Conservation (phyloP, 179 eudicot genomes). For the Gypsophila paniculata region DNA sequence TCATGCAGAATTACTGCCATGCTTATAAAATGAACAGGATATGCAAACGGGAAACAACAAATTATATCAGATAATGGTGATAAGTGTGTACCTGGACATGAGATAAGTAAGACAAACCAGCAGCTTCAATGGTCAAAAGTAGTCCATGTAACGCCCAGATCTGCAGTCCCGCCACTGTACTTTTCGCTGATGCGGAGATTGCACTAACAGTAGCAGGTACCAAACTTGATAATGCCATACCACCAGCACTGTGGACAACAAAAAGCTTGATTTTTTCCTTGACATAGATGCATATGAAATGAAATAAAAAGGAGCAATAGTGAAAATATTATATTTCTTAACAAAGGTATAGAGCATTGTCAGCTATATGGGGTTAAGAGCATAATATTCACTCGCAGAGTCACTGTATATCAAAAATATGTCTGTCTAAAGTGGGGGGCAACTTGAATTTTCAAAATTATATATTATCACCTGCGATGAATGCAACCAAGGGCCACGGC, state of each 20-base stretch:
- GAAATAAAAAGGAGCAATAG: neutral
- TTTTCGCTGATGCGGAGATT: conserved; percentile 74
- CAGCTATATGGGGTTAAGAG: conserved; percentile 6
- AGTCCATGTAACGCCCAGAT: conserved; percentile 95
- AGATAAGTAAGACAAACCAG: conserved; percentile 85
- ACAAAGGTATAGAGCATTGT: neutral
- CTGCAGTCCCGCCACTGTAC: conserved; percentile 63
- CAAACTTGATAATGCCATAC: conserved; percentile 92
- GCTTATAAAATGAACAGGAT: conserved; percentile 2
- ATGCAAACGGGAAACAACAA: neutral
- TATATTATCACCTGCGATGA: conserved; percentile 71
- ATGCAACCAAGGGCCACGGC: conserved; percentile 95
- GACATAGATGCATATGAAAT: conserved; percentile 11
- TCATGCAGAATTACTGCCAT: neutral
- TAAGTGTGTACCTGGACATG: conserved; percentile 74
- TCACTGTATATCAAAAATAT: neutral
- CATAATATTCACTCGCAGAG: too few species aligned
- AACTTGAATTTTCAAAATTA: neutral
- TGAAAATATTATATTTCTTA: neutral
- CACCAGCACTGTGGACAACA: conserved; percentile 83
- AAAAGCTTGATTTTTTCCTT: conserved; percentile 15
- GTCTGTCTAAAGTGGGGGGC: neutral
- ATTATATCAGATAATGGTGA: neutral
- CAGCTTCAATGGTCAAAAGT: conserved; percentile 92
- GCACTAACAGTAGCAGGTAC: conserved; percentile 90